Percentiles rank a stretch among this genome's conserved stretches.
These are phyloP conservation scores for Escallonia herrerae DNA, from an alignment of 129 eudicot species.

Conservation along the genomic window DNA sequence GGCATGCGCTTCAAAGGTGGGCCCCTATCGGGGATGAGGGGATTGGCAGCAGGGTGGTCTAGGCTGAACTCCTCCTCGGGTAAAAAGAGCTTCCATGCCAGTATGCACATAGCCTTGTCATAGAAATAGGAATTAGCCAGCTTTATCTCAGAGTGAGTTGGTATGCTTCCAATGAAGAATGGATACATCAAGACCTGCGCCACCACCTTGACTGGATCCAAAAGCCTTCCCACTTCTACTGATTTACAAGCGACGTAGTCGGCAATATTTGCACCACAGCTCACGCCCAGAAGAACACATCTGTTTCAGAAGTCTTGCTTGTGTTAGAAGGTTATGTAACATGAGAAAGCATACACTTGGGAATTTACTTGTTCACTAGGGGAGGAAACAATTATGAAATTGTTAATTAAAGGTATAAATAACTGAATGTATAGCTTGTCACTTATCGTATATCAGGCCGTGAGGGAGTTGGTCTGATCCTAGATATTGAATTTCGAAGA, in stretches of 20 bases:
- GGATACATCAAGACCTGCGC: constrained; percentile 96
- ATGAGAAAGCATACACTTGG: neutral
- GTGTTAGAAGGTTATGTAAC: neutral
- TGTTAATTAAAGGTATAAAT: too few species aligned
- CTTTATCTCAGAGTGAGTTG: constrained; percentile 84
- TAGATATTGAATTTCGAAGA: too few species aligned
- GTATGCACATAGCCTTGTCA: constrained; percentile 81
- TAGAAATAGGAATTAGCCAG: constrained; percentile 86
- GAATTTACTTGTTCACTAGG: too few species aligned
- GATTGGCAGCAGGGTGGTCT: constrained; percentile 97
- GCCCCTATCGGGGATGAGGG: constrained; percentile 51
- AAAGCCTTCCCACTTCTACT: constrained; percentile 64
- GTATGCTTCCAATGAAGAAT: constrained; percentile 81
- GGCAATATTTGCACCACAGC: constrained; percentile 92
- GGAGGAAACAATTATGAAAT: too few species aligned
- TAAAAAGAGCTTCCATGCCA: constrained; percentile 81
- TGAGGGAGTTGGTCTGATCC: too few species aligned
- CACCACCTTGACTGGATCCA: constrained; percentile 80
- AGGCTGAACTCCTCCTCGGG: constrained; percentile 72
- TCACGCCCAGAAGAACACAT: constrained; percentile 86
- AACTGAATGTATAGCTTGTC: too few species aligned
- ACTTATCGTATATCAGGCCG: too few species aligned
- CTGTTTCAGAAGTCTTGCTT: constrained; percentile 22
- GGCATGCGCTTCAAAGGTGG: constrained; percentile 87
- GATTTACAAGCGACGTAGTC: constrained; percentile 81